Percentiles rank a stretch among this genome's conserved stretches.
Conservation (phyloP, 2,329 filamentous ascomycete species). For the Aspergillus terreus region DNA sequence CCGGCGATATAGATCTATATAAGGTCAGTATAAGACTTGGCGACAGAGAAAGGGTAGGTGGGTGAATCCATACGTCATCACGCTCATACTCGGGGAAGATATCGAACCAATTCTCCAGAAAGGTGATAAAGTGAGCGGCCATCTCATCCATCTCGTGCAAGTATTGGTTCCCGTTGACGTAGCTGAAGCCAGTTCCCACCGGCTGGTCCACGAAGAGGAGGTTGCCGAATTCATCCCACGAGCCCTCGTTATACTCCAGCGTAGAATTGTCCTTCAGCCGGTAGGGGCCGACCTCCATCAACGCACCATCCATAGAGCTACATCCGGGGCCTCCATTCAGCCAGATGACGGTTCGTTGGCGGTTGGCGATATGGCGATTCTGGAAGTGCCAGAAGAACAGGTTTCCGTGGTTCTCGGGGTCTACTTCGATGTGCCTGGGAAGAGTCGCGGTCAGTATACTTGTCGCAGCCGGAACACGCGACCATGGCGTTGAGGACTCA, state of each 20-base stretch:
- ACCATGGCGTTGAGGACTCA: conserved; percentile 44
- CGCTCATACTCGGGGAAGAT: conserved; percentile 87
- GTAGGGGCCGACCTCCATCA: conserved; percentile 97
- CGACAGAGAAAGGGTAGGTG: background rate
- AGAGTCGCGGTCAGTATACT: background rate
- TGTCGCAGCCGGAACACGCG: background rate
- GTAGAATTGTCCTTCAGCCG: conserved; percentile 70
- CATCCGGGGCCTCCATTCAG: conserved; percentile 95
- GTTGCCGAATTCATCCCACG: conserved; percentile 98
- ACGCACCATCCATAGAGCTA: conserved; percentile 90
- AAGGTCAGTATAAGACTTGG: conserved; percentile 6
- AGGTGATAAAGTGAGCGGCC: conserved; percentile 81
- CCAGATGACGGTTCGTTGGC: conserved; percentile 90
- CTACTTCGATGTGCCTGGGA: conserved; percentile 82
- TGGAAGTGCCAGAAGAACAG: conserved; percentile 99
- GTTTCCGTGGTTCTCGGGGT: conserved; percentile 80
- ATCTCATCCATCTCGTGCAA: conserved; percentile 82
- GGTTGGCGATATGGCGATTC: conserved; percentile 90
- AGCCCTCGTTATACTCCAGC: conserved; percentile 82
- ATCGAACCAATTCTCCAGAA: conserved; percentile 86
- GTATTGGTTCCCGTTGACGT: conserved; percentile 84
- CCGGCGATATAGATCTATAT: conserved; percentile 84
- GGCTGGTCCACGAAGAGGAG: conserved; percentile 96
- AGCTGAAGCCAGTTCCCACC: conserved; percentile 94
- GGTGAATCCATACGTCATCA: conserved; percentile 66